Evolutionary conservation across 768 basidiomycete species (phyloP).

Genomic region (Favolaschia claudopus): DNA sequence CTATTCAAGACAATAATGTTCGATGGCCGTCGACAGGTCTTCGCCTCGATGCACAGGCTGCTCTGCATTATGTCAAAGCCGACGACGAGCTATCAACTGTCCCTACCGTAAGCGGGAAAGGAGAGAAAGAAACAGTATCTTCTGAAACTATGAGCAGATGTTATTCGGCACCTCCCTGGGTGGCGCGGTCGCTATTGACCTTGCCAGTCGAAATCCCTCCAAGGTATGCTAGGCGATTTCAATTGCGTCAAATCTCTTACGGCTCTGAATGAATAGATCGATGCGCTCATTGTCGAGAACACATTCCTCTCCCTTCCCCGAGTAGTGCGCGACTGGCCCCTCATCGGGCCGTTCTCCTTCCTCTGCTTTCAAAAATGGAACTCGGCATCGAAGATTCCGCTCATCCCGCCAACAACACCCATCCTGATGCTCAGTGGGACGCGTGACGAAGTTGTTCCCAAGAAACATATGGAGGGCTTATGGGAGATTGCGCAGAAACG

Average conservation of each 20-base stretch:
- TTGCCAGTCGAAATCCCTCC: constrained; percentile 66
- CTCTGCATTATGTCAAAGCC: constrained; percentile 25
- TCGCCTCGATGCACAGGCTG: constrained; percentile 30
- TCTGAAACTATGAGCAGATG: constrained; percentile 39
- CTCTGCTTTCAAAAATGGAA: constrained; percentile 77
- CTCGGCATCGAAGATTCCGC: constrained; percentile 47
- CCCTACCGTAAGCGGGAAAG: constrained; percentile 2
- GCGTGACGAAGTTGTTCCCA: constrained; percentile 61
- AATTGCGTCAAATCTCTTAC: too few species aligned
- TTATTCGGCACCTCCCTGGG: constrained; percentile 72
- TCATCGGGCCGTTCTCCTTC: constrained; percentile 57
- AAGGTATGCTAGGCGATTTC: constrained; percentile 52
- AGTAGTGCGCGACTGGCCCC: constrained; percentile 26
- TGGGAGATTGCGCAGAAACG: constrained; percentile 48
- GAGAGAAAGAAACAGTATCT: too few species aligned
- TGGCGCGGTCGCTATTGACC: constrained; percentile 77
- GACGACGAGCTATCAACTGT: constrained; percentile 4
- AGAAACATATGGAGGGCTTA: constrained; percentile 59
- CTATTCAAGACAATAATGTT: background rate
- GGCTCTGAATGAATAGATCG: too few species aligned
- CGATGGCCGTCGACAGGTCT: constrained; percentile 12
- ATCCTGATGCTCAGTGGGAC: constrained; percentile 70
- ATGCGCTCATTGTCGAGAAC: constrained; percentile 75
- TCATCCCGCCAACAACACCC: constrained; percentile 54
- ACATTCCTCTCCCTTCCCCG: constrained; percentile 71